Conservation (phyloP, 805 yeast genomes). For the Spathaspora boniae region DNA sequence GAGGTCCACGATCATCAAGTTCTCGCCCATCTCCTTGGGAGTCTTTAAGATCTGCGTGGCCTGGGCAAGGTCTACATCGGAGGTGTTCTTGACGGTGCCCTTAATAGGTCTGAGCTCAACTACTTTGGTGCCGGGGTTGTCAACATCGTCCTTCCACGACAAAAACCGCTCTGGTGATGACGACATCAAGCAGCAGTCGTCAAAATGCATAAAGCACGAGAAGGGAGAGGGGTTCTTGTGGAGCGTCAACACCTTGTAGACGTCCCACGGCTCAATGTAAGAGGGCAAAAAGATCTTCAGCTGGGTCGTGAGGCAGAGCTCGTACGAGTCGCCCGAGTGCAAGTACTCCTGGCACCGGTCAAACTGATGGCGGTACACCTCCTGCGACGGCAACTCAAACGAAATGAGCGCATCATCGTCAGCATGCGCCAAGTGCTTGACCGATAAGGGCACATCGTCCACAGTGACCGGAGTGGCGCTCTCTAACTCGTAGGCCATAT, state of each 20-base stretch:
- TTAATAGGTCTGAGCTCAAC: constrained; percentile 93
- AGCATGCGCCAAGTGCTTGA: constrained; percentile 19
- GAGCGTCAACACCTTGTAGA: constrained; percentile 67
- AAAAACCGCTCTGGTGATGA: constrained; percentile 95
- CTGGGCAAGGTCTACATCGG: constrained; percentile 47
- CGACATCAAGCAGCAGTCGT: constrained; percentile 63
- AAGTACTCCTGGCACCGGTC: constrained; percentile 62
- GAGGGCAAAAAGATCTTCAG: constrained; percentile 56
- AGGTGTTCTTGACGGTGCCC: constrained; percentile 81
- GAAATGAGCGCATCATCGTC: constrained; percentile 25
- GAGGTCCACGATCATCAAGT: constrained; percentile 92
- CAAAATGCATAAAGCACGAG: constrained; percentile 73
- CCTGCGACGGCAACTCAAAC: constrained; percentile 49
- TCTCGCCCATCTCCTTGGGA: constrained; percentile 93
- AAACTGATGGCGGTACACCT: constrained; percentile 54
- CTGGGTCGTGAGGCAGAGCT: constrained; percentile 81
- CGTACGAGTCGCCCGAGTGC: constrained; percentile 86
- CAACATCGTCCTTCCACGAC: constrained; percentile 55
- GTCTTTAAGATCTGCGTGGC: constrained; percentile 69
- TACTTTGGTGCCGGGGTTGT: constrained; percentile 17
- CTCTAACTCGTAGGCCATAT: constrained; percentile 9
- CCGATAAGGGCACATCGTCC: constrained; percentile 16
- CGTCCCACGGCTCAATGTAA: constrained; percentile 62
- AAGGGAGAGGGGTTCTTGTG: constrained; percentile 87
- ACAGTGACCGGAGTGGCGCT: constrained; percentile 14